These are phyloP conservation scores for Leccinum barrowsii DNA, from an alignment of 768 basidiomycete genomes.

Conservation along the genomic window DNA sequence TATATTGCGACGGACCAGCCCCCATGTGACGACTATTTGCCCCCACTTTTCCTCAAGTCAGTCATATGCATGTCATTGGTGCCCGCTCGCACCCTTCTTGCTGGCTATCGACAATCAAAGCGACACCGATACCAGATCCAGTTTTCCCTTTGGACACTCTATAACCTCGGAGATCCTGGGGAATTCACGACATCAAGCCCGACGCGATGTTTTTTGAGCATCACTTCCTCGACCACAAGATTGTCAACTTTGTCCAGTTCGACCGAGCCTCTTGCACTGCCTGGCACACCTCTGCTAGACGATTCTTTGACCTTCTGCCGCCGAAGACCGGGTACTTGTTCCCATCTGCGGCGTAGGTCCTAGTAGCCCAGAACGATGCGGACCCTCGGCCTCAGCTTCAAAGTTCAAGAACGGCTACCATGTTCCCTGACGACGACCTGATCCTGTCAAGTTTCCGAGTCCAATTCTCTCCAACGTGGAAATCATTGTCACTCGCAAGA, in stretches of 20 bases:
- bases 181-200: neutral
- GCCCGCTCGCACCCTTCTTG: too few species aligned
- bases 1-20: too few species aligned
- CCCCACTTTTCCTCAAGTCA: too few species aligned
- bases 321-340: neutral
- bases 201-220: too few species aligned
- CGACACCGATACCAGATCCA: too few species aligned
- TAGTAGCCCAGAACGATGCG: neutral
- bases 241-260: neutral
- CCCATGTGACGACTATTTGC: too few species aligned
- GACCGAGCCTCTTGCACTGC: neutral
- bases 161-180: too few species aligned
- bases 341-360: neutral
- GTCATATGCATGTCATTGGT: too few species aligned
- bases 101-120: too few species aligned
- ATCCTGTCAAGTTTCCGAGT: too few species aligned
- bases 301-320: neutral
- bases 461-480: neutral
- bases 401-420: neutral
- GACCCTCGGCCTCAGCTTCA: too few species aligned
- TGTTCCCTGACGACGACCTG: neutral
- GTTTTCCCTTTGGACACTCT: too few species aligned
- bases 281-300: neutral
- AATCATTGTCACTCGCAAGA: neutral
- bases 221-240: neutral